These are phyloP conservation scores for Pistacia atlantica DNA, from an alignment of 345 rosid species.

Conservation along the genomic window DNA sequence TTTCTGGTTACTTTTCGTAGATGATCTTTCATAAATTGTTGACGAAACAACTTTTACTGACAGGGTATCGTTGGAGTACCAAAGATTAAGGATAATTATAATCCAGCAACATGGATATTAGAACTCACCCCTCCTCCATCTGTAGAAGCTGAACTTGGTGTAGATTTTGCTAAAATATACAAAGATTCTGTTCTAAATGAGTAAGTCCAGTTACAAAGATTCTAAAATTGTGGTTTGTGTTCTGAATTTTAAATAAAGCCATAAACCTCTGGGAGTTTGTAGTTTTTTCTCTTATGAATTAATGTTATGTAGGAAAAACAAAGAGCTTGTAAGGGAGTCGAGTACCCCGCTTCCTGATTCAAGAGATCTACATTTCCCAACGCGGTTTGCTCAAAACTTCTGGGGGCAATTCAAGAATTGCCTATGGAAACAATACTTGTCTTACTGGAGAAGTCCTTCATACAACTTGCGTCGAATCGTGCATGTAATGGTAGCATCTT, in stretches of 20 bases:
- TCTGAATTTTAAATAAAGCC: neutral
- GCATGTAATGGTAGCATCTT: constrained; percentile 36
- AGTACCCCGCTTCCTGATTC: constrained; percentile 50
- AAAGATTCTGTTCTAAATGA: constrained; percentile 43
- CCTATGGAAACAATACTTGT: constrained; percentile 75
- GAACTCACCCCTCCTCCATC: constrained; percentile 67
- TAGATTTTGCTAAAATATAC: constrained; percentile 63
- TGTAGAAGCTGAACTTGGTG: constrained; percentile 54
- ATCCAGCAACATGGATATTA: constrained; percentile 90
- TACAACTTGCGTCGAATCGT: constrained; percentile 61
- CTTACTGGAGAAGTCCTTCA: constrained; percentile 90
- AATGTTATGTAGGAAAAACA: constrained; percentile 41
- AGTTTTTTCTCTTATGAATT: too few species aligned
- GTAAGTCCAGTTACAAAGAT: constrained; percentile 41
- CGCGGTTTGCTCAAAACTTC: constrained; percentile 50
- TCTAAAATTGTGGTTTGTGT: neutral
- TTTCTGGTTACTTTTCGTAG: neutral
- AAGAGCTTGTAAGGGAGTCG: constrained; percentile 46
- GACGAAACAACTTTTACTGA: neutral
- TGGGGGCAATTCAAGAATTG: constrained; percentile 74
- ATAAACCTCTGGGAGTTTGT: too few species aligned
- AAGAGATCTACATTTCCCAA: constrained; percentile 55
- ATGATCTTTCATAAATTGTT: too few species aligned
- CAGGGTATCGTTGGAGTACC: constrained; percentile 60
- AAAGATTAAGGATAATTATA: constrained; percentile 60